A percentile compares a stretch with the other conserved stretches of the same genome.
These are phyloP conservation scores for Neurospora sp. DNA, from an alignment of 495 filamentous ascomycete genomes.

Conservation along the genomic window DNA sequence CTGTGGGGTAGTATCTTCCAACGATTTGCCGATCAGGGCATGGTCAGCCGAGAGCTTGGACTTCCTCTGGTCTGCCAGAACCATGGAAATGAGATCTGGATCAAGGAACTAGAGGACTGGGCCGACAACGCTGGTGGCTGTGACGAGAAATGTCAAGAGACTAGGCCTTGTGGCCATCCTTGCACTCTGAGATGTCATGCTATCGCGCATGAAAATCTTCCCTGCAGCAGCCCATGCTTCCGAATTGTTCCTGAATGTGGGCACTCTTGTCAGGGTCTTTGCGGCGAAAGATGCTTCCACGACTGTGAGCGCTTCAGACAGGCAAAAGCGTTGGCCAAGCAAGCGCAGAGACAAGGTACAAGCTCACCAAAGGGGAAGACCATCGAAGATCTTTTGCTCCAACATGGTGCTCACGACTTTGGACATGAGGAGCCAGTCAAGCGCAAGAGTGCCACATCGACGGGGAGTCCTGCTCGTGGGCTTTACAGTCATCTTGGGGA, in stretches of 20 bases:
- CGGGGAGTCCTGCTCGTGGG: background rate
- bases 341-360: background rate
- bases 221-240: constrained; percentile 55
- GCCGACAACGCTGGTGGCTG: constrained; percentile 52
- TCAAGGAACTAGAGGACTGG: constrained; percentile 41
- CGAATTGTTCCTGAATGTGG: constrained; percentile 47
- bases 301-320: constrained; percentile 11
- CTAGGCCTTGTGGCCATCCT: constrained; percentile 30
- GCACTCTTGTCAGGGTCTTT: constrained; percentile 40
- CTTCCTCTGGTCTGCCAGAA: constrained; percentile 32
- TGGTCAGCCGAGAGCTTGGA: constrained; percentile 10
- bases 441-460: background rate
- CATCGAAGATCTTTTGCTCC: background rate
- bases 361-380: background rate
- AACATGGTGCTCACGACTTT: background rate
- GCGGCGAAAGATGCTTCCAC: constrained; percentile 31
- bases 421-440: background rate
- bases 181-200: constrained; percentile 38
- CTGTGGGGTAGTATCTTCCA: constrained; percentile 30
- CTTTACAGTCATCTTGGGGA: background rate
- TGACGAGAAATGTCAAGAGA: constrained; percentile 35
- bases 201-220: constrained; percentile 48
- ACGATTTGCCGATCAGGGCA: constrained; percentile 21
- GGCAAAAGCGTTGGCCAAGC: background rate
- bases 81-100: constrained; percentile 25